Evolutionary conservation across 208 protist genomes (phyloP).

Genomic region (Herpetomonas muscarum): DNA sequence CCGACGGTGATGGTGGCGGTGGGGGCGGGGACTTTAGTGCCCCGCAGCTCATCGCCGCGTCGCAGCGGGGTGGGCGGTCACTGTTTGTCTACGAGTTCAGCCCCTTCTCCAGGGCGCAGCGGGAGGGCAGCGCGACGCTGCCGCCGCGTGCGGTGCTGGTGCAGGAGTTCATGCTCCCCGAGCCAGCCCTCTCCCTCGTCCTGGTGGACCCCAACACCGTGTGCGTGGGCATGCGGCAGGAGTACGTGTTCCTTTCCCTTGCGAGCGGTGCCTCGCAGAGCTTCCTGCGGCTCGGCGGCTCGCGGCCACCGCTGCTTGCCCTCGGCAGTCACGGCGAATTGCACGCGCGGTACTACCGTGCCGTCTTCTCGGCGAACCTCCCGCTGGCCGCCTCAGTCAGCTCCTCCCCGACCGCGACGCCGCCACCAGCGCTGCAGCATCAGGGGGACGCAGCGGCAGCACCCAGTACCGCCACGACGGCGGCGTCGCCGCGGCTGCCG

Average conservation of each 20-base stretch:
- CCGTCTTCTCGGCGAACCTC: conserved; percentile 36
- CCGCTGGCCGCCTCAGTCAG: conserved; percentile 16
- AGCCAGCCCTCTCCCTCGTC: conserved; percentile 36
- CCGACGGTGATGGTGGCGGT: neutral
- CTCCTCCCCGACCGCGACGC: too few relatives aligned
- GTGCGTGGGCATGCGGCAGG: conserved; percentile 62
- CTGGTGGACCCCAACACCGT: conserved; percentile 38
- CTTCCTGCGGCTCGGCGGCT: conserved; percentile 43
- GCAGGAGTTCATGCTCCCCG: conserved; percentile 46
- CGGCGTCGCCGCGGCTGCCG: too few relatives aligned
- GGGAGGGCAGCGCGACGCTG: conserved; percentile 1
- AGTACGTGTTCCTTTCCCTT: conserved; percentile 60
- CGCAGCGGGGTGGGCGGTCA: conserved; percentile 19
- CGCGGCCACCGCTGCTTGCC: conserved; percentile 20
- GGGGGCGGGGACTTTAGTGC: neutral
- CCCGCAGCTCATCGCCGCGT: conserved; percentile 27
- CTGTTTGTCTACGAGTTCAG: conserved; percentile 42
- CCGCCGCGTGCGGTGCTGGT: conserved; percentile 11
- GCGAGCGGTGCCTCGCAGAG: conserved; percentile 44
- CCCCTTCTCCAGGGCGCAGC: neutral
- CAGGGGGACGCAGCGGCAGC: too few relatives aligned
- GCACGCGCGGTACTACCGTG: conserved; percentile 33
- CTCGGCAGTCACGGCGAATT: conserved; percentile 30
- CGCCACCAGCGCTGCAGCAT: neutral
- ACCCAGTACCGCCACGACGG: too few relatives aligned